Conservation (phyloP, 2,329 filamentous ascomycete genomes). For the Botrytis sinoallii region DNA sequence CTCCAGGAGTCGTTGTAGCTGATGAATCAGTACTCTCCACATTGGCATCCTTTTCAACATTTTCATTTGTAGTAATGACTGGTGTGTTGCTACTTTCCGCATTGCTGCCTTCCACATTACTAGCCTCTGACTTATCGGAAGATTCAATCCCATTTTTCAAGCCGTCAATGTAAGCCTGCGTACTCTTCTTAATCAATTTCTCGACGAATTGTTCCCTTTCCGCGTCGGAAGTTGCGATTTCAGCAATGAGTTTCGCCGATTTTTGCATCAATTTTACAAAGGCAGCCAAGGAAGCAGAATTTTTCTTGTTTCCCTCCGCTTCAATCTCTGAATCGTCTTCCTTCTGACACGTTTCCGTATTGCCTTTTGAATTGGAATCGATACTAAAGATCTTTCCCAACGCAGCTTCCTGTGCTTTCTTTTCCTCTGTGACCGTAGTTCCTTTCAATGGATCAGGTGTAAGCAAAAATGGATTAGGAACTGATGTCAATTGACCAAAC, state of each 20-base stretch:
- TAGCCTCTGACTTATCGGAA: conserved; percentile 22
- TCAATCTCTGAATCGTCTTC: neutral
- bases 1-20: neutral
- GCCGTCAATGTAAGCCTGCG: neutral
- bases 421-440: conserved; percentile 51
- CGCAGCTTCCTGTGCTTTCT: conserved; percentile 52
- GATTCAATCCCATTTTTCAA: neutral
- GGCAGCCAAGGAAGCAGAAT: neutral
- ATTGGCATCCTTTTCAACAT: conserved; percentile 22
- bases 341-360: neutral
- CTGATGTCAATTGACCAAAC: conserved; percentile 44
- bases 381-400: conserved; percentile 53
- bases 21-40: conserved; percentile 19
- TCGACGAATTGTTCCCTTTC: neutral
- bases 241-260: neutral
- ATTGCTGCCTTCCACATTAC: conserved; percentile 18
- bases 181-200: neutral
- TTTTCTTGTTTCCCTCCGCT: conserved; percentile 20
- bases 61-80: neutral
- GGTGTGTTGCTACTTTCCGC: neutral
- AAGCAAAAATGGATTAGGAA: conserved; percentile 38
- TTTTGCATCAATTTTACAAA: neutral
- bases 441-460: conserved; percentile 45
- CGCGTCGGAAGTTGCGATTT: neutral
- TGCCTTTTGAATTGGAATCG: conserved; percentile 36